Conservation (phyloP, 148 eudicot genomes). For the Rhododendron henanense region DNA sequence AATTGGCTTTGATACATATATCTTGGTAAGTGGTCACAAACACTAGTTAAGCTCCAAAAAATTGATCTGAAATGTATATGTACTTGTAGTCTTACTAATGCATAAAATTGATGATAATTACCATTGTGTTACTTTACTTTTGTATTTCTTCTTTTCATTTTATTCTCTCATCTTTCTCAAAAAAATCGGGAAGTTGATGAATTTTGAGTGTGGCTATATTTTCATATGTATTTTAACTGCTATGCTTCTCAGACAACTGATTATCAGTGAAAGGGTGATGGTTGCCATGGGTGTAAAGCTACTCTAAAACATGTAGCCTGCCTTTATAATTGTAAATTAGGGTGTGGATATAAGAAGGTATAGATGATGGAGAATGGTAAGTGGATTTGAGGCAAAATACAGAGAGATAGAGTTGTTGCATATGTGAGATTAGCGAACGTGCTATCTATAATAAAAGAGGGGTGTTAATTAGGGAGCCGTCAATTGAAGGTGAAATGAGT, state of each 20-base stretch:
- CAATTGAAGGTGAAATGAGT: neutral
- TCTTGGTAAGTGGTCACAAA: neutral
- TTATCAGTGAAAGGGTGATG: neutral
- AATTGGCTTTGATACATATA: neutral
- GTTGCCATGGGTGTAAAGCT: neutral
- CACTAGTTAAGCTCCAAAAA: neutral
- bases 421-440: neutral
- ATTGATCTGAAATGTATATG: neutral
- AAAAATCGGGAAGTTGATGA: neutral
- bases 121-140: neutral
- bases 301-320: neutral
- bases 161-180: neutral
- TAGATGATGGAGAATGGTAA: neutral
- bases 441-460: neutral
- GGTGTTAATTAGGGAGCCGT: neutral
- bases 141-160: neutral
- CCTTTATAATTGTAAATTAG: neutral
- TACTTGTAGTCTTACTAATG: neutral
- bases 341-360: neutral
- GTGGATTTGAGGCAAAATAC: neutral
- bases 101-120: neutral
- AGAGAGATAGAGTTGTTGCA: neutral
- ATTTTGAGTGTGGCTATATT: neutral
- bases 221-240: neutral
- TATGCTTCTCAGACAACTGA: neutral